Evolutionary conservation across 805 yeast genomes (phyloP).

Genomic region (Yarrowia divulgata): DNA sequence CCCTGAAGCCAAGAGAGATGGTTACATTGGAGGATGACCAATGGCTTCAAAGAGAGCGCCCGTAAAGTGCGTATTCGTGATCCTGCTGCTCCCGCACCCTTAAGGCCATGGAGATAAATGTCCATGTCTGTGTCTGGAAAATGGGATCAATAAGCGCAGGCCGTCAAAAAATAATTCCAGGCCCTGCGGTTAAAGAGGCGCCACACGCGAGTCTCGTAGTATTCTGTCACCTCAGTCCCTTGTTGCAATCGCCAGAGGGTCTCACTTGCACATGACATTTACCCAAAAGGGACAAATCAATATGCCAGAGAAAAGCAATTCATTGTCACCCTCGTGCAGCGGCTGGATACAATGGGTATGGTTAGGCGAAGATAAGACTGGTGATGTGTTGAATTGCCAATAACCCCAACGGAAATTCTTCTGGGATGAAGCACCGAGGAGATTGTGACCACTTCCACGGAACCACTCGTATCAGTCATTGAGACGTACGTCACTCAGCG

Average conservation of each 20-base stretch:
- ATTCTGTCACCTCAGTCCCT: background rate
- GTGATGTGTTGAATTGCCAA: too few species aligned
- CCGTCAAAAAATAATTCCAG: too few species aligned
- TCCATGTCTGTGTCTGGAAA: too few species aligned
- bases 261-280: slow-evolving; percentile 8
- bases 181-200: background rate
- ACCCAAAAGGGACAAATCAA: background rate
- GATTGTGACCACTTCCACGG: too few species aligned
- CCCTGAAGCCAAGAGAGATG: background rate
- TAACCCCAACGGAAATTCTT: too few species aligned
- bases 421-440: too few species aligned
- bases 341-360: background rate
- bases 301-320: slow-evolving; percentile 10
- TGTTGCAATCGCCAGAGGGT: background rate
- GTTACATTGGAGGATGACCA: background rate
- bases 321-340: background rate
- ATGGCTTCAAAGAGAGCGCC: background rate
- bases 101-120: slow-evolving; percentile 4
- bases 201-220: background rate
- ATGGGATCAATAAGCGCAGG: too few species aligned
- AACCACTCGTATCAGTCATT: too few species aligned
- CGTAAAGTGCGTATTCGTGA: too few species aligned
- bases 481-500: too few species aligned
- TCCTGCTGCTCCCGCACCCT: too few species aligned
- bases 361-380: background rate